phyloP scores from a whole-genome alignment of 768 basidiomycete genomes.

The Agaricus subrufescens region DNA sequence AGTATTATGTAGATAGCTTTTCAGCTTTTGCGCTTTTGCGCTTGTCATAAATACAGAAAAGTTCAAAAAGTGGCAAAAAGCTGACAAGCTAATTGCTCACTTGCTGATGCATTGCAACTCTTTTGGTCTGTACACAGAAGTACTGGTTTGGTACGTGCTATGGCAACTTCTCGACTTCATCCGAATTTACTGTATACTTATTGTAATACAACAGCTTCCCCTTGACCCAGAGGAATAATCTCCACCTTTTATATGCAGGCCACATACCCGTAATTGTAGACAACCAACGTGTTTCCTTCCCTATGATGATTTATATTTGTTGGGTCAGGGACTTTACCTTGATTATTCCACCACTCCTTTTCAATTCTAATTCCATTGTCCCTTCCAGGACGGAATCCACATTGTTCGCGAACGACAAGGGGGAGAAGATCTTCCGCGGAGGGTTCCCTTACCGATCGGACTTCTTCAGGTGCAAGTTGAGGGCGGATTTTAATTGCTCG shows the following conservation, averaged over 20 bases:
- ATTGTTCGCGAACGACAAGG: conserved; percentile 46
- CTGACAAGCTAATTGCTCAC: too few species aligned
- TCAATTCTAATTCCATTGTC: conserved; percentile 60
- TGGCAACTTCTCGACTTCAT: too few species aligned
- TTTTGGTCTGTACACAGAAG: not conserved
- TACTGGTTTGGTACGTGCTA: not conserved
- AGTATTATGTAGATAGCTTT: too few species aligned
- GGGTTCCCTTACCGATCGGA: conserved; percentile 40
- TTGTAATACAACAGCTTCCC: not conserved
- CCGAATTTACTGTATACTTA: not conserved
- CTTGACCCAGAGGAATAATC: not conserved
- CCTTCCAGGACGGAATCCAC: conserved; percentile 50
- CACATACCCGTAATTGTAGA: conserved; percentile 31
- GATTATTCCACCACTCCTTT: conserved; percentile 26
- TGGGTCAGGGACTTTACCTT: conserved; percentile 9
- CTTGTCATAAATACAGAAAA: too few species aligned
- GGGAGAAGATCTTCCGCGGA: conserved; percentile 45
- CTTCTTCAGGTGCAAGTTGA: conserved; percentile 51
- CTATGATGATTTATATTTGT: conserved; percentile 10
- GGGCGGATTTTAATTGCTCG: conserved; percentile 47
- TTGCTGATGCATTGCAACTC: not conserved
- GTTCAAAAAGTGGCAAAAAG: too few species aligned
- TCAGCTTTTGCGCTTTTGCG: too few species aligned
- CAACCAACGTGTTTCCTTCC: conserved; percentile 16
- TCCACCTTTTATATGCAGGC: not conserved